phyloP scores from a whole-genome alignment of 495 filamentous ascomycete species.

The Podospora fimiseda region DNA sequence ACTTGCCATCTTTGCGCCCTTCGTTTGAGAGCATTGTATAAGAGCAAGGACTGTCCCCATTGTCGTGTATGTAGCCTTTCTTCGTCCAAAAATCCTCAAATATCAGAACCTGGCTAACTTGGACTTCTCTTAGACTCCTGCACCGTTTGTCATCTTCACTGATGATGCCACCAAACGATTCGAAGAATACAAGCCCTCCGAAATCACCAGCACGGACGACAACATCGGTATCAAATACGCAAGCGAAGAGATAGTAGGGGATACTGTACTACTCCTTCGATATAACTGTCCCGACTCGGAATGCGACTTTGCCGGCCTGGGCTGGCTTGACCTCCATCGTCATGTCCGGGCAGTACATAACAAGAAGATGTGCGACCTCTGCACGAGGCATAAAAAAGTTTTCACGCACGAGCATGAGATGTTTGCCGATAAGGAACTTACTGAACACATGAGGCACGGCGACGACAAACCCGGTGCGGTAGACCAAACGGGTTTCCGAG shows the following conservation, averaged over 20 bases:
- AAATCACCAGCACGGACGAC: constrained; percentile 69
- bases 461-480: constrained; percentile 86
- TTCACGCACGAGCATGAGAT: constrained; percentile 97
- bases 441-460: constrained; percentile 81
- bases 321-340: constrained; percentile 88
- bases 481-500: constrained; percentile 93
- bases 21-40: constrained; percentile 84
- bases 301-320: constrained; percentile 85
- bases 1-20: constrained; percentile 95
- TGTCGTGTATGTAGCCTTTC: constrained; percentile 63
- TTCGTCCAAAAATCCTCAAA: constrained; percentile 2
- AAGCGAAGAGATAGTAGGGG: constrained; percentile 75
- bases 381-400: constrained; percentile 91
- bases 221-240: constrained; percentile 89
- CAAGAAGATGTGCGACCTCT: constrained; percentile 92
- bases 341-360: constrained; percentile 78
- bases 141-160: constrained; percentile 85
- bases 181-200: constrained; percentile 66
- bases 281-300: constrained; percentile 87
- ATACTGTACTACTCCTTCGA: constrained; percentile 77
- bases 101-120: constrained; percentile 6
- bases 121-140: constrained; percentile 63
- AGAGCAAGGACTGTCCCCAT: constrained; percentile 89
- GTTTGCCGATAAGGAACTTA: constrained; percentile 74
- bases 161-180: constrained; percentile 73